A percentile compares a stretch with the other conserved stretches of the same genome.
phyloP scores from a whole-genome alignment of 2,329 filamentous ascomycete species.

The Cercospora zeina region DNA sequence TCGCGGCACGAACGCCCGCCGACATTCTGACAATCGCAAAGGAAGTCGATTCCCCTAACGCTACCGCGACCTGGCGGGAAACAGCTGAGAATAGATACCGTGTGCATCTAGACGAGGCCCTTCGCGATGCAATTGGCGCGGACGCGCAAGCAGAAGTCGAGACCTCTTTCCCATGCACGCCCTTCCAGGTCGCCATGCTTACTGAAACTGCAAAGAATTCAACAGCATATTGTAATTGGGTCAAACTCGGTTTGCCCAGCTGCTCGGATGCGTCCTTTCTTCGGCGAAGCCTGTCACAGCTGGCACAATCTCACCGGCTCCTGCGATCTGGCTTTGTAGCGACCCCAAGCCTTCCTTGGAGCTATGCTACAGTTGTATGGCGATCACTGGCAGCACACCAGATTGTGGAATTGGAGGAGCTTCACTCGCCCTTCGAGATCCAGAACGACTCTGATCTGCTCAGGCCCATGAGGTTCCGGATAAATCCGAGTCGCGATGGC shows the following conservation, averaged over 20 bases:
- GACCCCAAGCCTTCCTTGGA: constrained; percentile 46
- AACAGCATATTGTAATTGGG: constrained; percentile 73
- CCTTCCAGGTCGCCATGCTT: constrained; percentile 78
- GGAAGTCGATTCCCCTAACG: not conserved
- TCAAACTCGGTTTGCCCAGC: constrained; percentile 61
- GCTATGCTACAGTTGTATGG: constrained; percentile 67
- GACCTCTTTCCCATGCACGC: constrained; percentile 62
- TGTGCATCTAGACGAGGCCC: constrained; percentile 8
- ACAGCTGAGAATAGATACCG: constrained; percentile 18
- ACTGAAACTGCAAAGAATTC: constrained; percentile 65
- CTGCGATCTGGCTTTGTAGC: constrained; percentile 72
- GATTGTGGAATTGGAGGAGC: constrained; percentile 33
- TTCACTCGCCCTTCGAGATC: constrained; percentile 28
- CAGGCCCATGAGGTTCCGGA: constrained; percentile 63
- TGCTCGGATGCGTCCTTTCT: constrained; percentile 21
- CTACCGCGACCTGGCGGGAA: not conserved
- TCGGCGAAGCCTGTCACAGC: constrained; percentile 49
- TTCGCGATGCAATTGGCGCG: constrained; percentile 10
- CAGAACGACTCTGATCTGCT: constrained; percentile 47
- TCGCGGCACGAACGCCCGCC: constrained; percentile 56
- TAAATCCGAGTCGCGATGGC: constrained; percentile 41
- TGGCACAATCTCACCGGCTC: constrained; percentile 62
- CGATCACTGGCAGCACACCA: constrained; percentile 44
- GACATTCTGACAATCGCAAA: constrained; percentile 18
- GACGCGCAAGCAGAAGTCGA: constrained; percentile 31